A percentile compares a stretch with the other conserved stretches of the same genome.
These are phyloP conservation scores for Maudiozyma turicensis DNA, from an alignment of 805 yeast genomes.

Conservation along the genomic window DNA sequence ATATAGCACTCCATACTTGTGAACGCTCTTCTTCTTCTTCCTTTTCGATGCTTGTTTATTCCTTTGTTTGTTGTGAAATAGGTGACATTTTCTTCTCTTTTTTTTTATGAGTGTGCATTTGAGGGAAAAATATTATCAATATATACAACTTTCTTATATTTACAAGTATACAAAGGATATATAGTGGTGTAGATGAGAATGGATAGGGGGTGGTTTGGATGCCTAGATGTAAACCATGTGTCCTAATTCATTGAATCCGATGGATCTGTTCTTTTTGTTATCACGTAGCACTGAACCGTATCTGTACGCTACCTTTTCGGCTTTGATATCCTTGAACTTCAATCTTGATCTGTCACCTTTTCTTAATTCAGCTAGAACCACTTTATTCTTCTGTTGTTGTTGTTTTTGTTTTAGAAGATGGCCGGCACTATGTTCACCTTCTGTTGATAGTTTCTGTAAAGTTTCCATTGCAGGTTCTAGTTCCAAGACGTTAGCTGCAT, in stretches of 20 bases:
- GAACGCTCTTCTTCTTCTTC: background rate
- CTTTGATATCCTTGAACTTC: conserved; percentile 67
- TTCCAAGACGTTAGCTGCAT: conserved; percentile 77
- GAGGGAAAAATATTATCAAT: too few species aligned
- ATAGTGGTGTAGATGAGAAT: background rate
- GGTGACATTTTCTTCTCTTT: too few species aligned
- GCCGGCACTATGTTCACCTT: conserved; percentile 42
- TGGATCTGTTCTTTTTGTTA: conserved; percentile 69
- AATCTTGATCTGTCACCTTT: conserved; percentile 64
- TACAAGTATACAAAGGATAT: background rate
- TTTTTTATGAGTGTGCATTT: too few species aligned
- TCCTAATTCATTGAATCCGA: conserved; percentile 63
- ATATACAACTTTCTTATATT: background rate
- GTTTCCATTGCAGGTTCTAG: conserved; percentile 84
- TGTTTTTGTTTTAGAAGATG: conserved; percentile 25
- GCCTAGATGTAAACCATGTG: conserved; percentile 33
- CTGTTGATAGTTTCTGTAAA: conserved; percentile 53
- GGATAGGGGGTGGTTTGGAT: background rate
- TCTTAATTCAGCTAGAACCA: conserved; percentile 46
- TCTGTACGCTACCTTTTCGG: conserved; percentile 81
- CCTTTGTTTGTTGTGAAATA: too few species aligned
- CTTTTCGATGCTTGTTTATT: background rate
- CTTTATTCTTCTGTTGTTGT: conserved; percentile 27
- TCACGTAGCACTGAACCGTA: conserved; percentile 90
- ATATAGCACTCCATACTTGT: conserved; percentile 17